Percentiles rank a stretch among this genome's conserved stretches.
Evolutionary conservation across 768 basidiomycete genomes (phyloP).

Genomic region (Butyriboletus loyo): DNA sequence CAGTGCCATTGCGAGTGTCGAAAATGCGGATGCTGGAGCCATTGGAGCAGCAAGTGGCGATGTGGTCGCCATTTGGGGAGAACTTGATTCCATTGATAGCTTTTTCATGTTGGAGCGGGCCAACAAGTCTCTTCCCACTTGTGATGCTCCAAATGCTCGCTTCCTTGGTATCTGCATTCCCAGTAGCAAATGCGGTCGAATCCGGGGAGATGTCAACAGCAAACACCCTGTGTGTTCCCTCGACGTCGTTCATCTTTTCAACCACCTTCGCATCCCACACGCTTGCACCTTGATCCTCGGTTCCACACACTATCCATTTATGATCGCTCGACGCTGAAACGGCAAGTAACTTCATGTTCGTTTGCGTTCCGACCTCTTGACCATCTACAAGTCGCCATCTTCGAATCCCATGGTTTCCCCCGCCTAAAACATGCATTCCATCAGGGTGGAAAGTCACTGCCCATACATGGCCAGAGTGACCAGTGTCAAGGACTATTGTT

Average conservation of each 20-base stretch:
- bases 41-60: neutral
- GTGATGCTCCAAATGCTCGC: neutral
- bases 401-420: neutral
- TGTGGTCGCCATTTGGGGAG: neutral
- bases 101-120: neutral
- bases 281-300: rapidly evolving
- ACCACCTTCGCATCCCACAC: neutral
- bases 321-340: neutral
- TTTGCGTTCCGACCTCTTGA: neutral
- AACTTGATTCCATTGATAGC: neutral
- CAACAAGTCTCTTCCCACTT: neutral
- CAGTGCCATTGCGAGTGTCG: neutral
- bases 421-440: neutral
- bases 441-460: neutral
- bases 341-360: rapidly evolving
- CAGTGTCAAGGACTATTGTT: neutral
- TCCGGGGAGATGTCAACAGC: neutral
- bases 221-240: rapidly evolving
- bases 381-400: neutral
- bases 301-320: neutral
- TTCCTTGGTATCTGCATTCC: neutral
- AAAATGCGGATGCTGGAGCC: neutral
- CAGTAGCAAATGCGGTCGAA: neutral
- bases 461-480: neutral
- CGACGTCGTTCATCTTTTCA: neutral